These are phyloP conservation scores for Heterobasidion annosum DNA, from an alignment of 1,284 basidiomycete genomes.

Conservation along the genomic window DNA sequence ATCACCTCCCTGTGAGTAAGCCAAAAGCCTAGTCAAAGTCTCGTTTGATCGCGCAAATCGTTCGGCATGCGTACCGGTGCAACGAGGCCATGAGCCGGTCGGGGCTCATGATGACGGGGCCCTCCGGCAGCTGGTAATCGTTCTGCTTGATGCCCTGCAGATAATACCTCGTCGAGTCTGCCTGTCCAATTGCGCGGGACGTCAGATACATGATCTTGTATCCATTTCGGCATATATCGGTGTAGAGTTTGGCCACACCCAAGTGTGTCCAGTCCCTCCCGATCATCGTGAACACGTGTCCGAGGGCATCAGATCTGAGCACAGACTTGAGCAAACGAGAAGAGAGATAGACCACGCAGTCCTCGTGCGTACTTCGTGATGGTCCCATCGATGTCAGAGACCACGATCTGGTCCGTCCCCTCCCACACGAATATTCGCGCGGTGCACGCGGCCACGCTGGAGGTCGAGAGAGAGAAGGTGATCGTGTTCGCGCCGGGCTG, in stretches of 20 bases:
- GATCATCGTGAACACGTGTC: slow-evolving; percentile 97
- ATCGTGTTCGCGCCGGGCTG: slow-evolving; percentile 88
- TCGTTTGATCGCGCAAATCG: not conserved
- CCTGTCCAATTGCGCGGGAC: slow-evolving; percentile 95
- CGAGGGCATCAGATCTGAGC: slow-evolving; percentile 87
- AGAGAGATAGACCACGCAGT: not conserved
- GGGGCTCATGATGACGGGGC: slow-evolving; percentile 98
- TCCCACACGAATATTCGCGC: slow-evolving; percentile 98
- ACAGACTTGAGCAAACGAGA: slow-evolving; percentile 1
- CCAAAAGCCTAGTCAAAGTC: not conserved
- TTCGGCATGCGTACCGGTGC: slow-evolving; percentile 60
- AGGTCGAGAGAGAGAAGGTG: slow-evolving; percentile 91
- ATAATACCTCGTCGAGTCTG: slow-evolving; percentile 95
- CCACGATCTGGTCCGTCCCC: slow-evolving; percentile 79
- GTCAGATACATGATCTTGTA: slow-evolving; percentile 99
- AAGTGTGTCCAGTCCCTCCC: slow-evolving; percentile 99
- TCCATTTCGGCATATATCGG: slow-evolving; percentile 92
- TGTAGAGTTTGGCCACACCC: slow-evolving; percentile 97
- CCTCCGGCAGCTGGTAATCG: slow-evolving; percentile 92
- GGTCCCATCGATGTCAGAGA: slow-evolving; percentile 98
- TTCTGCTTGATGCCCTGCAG: slow-evolving; percentile 94
- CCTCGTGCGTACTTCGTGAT: slow-evolving; percentile 84
- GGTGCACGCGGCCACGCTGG: slow-evolving; percentile 80
- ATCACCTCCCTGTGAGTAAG: slow-evolving; percentile 77
- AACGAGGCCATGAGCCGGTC: slow-evolving; percentile 92